Evolutionary conservation across 2,329 filamentous ascomycete genomes (phyloP), one percentile per base, ranked within the genome.

Genomic region (Trichoderma guizhouense): DNA sequence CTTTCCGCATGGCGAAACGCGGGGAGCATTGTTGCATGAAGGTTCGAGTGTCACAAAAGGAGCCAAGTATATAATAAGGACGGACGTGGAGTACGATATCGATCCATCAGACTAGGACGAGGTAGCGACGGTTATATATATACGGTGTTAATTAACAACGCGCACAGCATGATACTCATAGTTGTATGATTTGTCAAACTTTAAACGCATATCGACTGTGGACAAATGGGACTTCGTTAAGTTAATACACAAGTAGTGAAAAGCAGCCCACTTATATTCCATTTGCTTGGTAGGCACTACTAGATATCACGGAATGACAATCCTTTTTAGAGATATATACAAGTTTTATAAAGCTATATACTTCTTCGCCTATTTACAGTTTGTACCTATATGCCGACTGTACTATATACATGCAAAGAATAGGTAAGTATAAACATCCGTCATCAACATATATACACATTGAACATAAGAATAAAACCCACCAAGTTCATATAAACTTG

Each of bases 81-180:
- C 90, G 0, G 91, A 93, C 78, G 88, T 93, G 5, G 87, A 92
- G 78, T 93, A 92, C 74, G 91, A 93, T 78, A 82, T 92, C 84
- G 81, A 84, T 51, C 34, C 65, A 18, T 58, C 26, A 28, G 24
- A 26, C 2, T 60, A 53, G 6, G 12, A n/a, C 15, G 7, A 47
- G 39, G 18, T n/a, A 47, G 39, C 39, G n/a, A 47, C 14, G 3
- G 15, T 1, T 39, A 18, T 39, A 39, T 39, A 39, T 39, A 39
- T 39, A 18, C 36, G 18, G 3, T 39, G 36, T 7, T 39, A 18
- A 18, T 39, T 7, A 39, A 39, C 36, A 18, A 18, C 36, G 6
- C 2, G 15, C 36, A 39, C 8, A 18, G 1, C 36, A 15, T 39
- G 15, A 3, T 18, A 18, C 36, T 39, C 18, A 6, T 7, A 39